Evolutionary conservation across 1,284 basidiomycete genomes (phyloP), one percentile per base, ranked within the genome.

Genomic region (Boletellus deceptivus): DNA sequence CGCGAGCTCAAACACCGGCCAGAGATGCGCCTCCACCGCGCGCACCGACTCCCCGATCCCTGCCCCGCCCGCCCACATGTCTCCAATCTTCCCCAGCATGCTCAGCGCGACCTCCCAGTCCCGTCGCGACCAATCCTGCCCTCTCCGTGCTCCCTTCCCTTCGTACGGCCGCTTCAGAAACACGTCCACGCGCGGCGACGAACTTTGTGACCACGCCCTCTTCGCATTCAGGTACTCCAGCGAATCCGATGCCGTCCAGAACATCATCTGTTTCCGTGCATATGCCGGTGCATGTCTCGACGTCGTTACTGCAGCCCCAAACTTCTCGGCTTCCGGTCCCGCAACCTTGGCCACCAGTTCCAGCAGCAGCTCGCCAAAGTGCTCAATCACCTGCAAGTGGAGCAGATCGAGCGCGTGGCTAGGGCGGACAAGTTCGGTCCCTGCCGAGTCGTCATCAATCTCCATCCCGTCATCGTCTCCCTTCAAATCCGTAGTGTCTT

Each of bases 61-160:
- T 17, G 72, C 72, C 3, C 63, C 68, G 39, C 85, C 83, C 9
- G 67, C 68, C 77, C 82, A 88, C 29, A 64, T 59, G 4, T 65
- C 65, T 4, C 78, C 84, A 27, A 88, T 67, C 29, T 62, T 61
- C 38, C 66, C 67, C 60, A 90, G 57, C 43, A 70, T 74, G 6
- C 61, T 59, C 53, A 86, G 63, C 27, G 70, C 77, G 24, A 75
- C 71, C 53, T 75, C 69, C 86, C 88, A 90, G 57, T 82, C 84
- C 46, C 73, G 70, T 46, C 76, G 71, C 14, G 83, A 73, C 87
- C 87, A 90, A 56, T 89, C 84, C 59, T 82, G 78, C 5, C 86
- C 87, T 24, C 76, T 67, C 36, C 83, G 74, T 27, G 77, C 76
- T 0, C 82, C 83, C 22, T 52, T 59, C 25, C 65, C 68, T 37